Percentiles rank a stretch among this genome's conserved stretches.
Evolutionary conservation across 176 grass and related monocot species (phyloP).

Genomic region (Zizania latifolia): DNA sequence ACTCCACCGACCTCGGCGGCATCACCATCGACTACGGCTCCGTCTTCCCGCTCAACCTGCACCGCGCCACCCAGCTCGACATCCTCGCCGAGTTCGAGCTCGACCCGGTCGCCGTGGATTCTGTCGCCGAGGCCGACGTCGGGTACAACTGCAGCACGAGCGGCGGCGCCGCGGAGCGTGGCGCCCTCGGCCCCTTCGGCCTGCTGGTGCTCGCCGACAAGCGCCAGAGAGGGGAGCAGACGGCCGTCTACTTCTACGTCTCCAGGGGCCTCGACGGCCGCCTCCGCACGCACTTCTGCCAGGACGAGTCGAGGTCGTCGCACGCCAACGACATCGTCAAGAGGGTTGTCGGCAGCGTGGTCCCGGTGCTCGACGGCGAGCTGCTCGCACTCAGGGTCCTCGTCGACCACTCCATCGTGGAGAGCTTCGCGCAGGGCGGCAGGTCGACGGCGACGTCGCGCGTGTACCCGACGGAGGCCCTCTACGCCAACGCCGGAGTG

Average conservation of each 20-base stretch:
- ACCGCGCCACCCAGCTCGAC: constrained; percentile 68
- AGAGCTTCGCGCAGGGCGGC: constrained; percentile 72
- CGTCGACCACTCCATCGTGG: constrained; percentile 92
- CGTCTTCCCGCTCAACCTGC: constrained; percentile 42
- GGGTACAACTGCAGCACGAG: constrained; percentile 82
- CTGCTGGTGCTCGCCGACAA: constrained; percentile 65
- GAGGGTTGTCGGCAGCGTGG: constrained; percentile 61
- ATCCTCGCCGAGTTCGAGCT: constrained; percentile 68
- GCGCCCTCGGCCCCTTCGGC: constrained; percentile 71
- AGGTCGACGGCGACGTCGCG: constrained; percentile 70
- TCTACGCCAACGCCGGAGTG: constrained; percentile 58
- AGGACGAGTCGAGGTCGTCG: constrained; percentile 83
- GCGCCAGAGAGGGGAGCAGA: constrained; percentile 44
- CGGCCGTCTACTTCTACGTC: constrained; percentile 81
- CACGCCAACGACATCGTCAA: constrained; percentile 73
- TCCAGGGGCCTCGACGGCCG: constrained; percentile 46
- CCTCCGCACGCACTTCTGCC: constrained; percentile 76
- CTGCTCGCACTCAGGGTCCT: constrained; percentile 51
- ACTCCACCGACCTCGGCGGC: constrained; percentile 41
- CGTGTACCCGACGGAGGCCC: constrained; percentile 79
- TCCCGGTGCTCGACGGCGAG: constrained; percentile 68
- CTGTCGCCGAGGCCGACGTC: constrained; percentile 35
- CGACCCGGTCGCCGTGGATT: constrained; percentile 21
- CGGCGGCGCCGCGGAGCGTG: constrained; percentile 39
- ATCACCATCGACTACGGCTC: constrained; percentile 60